These are phyloP conservation scores for Dalbergia cultrata DNA, from an alignment of 306 rosid species.

Conservation along the genomic window DNA sequence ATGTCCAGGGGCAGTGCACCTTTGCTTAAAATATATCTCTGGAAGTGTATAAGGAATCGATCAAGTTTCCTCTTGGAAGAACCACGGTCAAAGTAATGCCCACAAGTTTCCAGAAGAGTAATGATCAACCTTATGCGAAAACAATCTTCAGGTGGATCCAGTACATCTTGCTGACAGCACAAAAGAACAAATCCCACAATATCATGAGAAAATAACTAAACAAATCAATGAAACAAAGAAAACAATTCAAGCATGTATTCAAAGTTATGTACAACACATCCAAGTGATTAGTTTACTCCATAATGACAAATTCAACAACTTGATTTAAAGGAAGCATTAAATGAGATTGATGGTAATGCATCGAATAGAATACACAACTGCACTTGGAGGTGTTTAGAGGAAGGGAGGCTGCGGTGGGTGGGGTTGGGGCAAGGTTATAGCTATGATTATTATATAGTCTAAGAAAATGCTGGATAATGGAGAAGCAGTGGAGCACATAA, in stretches of 20 bases:
- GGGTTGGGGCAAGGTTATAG: neutral
- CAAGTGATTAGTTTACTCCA: constrained; percentile 5
- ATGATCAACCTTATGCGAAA: constrained; percentile 94
- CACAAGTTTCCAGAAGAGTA: constrained; percentile 97
- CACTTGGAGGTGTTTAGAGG: neutral
- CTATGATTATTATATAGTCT: neutral
- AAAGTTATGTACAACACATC: neutral
- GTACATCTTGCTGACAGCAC: constrained; percentile 77
- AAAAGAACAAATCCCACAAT: constrained; percentile 38
- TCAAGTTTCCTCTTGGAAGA: constrained; percentile 98
- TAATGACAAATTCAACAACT: neutral
- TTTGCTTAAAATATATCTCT: constrained; percentile 93
- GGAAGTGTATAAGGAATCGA: constrained; percentile 83
- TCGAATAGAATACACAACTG: neutral
- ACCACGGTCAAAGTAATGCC: constrained; percentile 97
- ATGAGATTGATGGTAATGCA: neutral
- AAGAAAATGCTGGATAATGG: neutral
- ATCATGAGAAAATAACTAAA: constrained; percentile 38
- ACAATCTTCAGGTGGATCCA: constrained; percentile 98
- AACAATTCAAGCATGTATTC: constrained; percentile 8
- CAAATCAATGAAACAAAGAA: constrained; percentile 2
- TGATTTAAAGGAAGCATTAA: neutral
- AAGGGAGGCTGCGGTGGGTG: neutral
- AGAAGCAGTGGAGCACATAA: neutral
- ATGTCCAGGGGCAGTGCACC: constrained; percentile 88